Evolutionary conservation across 2,329 filamentous ascomycete genomes (phyloP).

Genomic region (Periconia digitata): DNA sequence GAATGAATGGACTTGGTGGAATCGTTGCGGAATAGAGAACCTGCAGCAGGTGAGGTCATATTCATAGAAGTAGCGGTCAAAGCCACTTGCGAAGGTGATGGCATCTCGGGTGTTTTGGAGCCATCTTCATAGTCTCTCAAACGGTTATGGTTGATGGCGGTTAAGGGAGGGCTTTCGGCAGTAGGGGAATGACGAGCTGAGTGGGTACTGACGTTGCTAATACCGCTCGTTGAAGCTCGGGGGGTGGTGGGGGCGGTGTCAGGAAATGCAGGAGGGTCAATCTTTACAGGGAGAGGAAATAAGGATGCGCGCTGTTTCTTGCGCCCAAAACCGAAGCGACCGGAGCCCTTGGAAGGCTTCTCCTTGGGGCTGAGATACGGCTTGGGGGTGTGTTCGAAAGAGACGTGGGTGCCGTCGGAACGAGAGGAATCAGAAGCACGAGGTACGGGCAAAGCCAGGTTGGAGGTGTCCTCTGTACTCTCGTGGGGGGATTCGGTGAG

Average conservation of each 20-base stretch:
- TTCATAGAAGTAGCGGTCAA: constrained; percentile 51
- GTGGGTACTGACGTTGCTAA: constrained; percentile 34
- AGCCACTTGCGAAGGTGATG: constrained; percentile 57
- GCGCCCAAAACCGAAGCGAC: constrained; percentile 71
- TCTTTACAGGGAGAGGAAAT: constrained; percentile 85
- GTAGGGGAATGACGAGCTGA: constrained; percentile 37
- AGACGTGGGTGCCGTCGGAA: constrained; percentile 72
- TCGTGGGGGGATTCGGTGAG: constrained; percentile 64
- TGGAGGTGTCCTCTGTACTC: constrained; percentile 62
- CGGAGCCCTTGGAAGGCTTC: constrained; percentile 56
- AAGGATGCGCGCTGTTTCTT: constrained; percentile 70
- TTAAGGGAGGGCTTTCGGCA: constrained; percentile 46
- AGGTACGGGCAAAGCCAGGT: constrained; percentile 64
- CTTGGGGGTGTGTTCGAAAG: constrained; percentile 35
- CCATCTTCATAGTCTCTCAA: constrained; percentile 22
- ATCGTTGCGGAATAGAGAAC: constrained; percentile 58
- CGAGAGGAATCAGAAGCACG: constrained; percentile 83
- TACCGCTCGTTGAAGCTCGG: constrained; percentile 45
- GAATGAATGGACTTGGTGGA: constrained; percentile 70
- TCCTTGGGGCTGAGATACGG: constrained; percentile 59
- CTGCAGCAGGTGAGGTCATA: constrained; percentile 47
- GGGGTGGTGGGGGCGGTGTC: constrained; percentile 49
- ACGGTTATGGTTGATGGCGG: constrained; percentile 32
- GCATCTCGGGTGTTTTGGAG: constrained; percentile 39
- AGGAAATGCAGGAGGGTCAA: constrained; percentile 51